These are phyloP conservation scores for Cyberlindnera mycetangii DNA, from an alignment of 805 yeast genomes.

Conservation along the genomic window DNA sequence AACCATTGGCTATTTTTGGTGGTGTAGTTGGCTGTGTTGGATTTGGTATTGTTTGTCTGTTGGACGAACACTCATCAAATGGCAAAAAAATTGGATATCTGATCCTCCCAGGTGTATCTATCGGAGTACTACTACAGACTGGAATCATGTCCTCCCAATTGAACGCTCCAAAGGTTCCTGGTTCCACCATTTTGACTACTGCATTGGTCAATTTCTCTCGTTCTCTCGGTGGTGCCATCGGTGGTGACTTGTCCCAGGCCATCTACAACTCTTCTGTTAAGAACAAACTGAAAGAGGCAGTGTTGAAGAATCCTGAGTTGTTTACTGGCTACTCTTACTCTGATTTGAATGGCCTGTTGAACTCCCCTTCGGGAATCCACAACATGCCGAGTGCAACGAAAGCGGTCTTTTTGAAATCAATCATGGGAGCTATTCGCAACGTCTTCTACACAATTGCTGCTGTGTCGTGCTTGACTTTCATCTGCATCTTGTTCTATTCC, in stretches of 20 bases:
- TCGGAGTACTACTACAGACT: constrained; percentile 36
- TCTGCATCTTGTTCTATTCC: constrained; percentile 37
- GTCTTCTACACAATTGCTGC: constrained; percentile 42
- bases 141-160: constrained; percentile 31
- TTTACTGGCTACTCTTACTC: constrained; percentile 1
- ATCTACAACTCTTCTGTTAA: constrained; percentile 34
- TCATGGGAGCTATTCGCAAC: constrained; percentile 39
- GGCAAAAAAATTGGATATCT: constrained; percentile 34
- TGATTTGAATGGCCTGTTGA: not conserved
- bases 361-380: constrained; percentile 6
- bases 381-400: constrained; percentile 8
- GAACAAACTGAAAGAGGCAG: constrained; percentile 14
- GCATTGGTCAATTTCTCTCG: constrained; percentile 41
- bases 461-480: constrained; percentile 31
- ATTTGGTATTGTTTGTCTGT: constrained; percentile 32
- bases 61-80: constrained; percentile 30
- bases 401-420: constrained; percentile 14
- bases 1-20: constrained; percentile 35
- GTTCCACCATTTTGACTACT: constrained; percentile 44
- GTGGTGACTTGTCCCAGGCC: constrained; percentile 36
- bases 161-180: constrained; percentile 46
- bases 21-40: constrained; percentile 32
- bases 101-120: constrained; percentile 36
- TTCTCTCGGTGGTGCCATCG: constrained; percentile 40
- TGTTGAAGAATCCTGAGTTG: not conserved